These are phyloP conservation scores for Chrysanthemum seticuspe DNA, from an alignment of 129 eudicot species.

Conservation along the genomic window DNA sequence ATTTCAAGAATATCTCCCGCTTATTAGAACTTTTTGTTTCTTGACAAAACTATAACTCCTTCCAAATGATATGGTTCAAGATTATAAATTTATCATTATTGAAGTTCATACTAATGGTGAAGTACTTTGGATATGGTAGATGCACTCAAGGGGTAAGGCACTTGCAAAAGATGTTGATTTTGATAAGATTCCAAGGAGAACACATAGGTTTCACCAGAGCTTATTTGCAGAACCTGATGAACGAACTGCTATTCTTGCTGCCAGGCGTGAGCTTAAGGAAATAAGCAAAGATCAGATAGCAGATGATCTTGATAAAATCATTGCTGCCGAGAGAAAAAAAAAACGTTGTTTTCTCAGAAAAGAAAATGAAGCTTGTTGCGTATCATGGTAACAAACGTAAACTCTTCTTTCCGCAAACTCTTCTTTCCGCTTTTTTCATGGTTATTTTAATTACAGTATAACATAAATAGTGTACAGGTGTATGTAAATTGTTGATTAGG, in stretches of 20 bases:
- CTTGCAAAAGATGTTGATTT: slow-evolving; percentile 94
- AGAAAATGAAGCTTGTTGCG: slow-evolving; percentile 80
- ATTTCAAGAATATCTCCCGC: too few species aligned
- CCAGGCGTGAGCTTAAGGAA: slow-evolving; percentile 92
- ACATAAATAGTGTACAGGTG: too few species aligned
- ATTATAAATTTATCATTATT: not conserved
- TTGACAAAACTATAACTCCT: too few species aligned
- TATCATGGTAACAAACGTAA: not conserved
- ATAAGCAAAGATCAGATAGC: slow-evolving; percentile 96
- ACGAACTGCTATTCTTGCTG: slow-evolving; percentile 98
- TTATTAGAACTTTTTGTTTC: too few species aligned
- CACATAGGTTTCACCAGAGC: slow-evolving; percentile 95
- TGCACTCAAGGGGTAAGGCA: slow-evolving; percentile 94
- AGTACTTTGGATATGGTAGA: slow-evolving; percentile 40
- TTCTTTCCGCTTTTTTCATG: too few species aligned
- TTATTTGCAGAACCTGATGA: slow-evolving; percentile 88
- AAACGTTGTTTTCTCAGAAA: slow-evolving; percentile 89
- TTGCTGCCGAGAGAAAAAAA: slow-evolving; percentile 88
- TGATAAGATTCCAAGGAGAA: slow-evolving; percentile 88
- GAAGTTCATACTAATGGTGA: not conserved
- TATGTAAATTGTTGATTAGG: too few species aligned
- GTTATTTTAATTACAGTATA: too few species aligned
- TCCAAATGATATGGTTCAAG: not conserved
- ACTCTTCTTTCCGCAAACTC: not conserved
- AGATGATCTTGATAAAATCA: slow-evolving; percentile 91